A percentile compares a stretch with the other conserved stretches of the same genome.
Evolutionary conservation across 495 filamentous ascomycete genomes (phyloP).

Genomic region (Trichoderma asperelloides): DNA sequence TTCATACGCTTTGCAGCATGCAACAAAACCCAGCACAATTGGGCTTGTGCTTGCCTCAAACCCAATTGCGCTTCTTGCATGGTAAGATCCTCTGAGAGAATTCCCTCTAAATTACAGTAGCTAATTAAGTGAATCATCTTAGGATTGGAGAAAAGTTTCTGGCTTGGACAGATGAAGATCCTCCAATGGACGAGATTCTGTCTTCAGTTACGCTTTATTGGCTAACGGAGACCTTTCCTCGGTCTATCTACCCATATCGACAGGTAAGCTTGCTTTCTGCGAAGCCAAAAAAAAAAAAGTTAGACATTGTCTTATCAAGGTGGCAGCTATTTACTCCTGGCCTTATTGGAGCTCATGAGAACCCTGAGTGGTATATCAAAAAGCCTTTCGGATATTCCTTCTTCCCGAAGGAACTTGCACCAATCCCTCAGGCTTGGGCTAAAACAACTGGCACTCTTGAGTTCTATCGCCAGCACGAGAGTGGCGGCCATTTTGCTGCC

Average conservation of each 20-base stretch:
- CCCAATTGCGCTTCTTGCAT: slow-evolving; percentile 52
- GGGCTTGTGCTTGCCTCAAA: slow-evolving; percentile 42
- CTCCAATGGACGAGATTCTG: slow-evolving; percentile 43
- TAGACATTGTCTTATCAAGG: background rate
- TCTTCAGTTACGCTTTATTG: slow-evolving; percentile 49
- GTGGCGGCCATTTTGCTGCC: slow-evolving; percentile 53
- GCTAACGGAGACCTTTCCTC: slow-evolving; percentile 48
- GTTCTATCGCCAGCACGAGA: slow-evolving; percentile 36
- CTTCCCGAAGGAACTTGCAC: slow-evolving; percentile 44
- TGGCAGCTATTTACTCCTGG: slow-evolving; percentile 20
- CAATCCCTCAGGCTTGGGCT: slow-evolving; percentile 38
- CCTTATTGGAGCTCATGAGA: slow-evolving; percentile 22
- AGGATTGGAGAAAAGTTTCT: slow-evolving; percentile 51
- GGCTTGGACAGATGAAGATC: slow-evolving; percentile 46
- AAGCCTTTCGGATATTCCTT: slow-evolving; percentile 48
- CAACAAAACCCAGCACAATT: slow-evolving; percentile 48
- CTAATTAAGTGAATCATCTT: slow-evolving; percentile 23
- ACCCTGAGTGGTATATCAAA: slow-evolving; percentile 23
- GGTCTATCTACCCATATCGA: slow-evolving; percentile 51
- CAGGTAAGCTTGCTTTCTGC: slow-evolving; percentile 1
- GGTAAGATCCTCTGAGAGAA: slow-evolving; percentile 26
- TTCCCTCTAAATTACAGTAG: background rate
- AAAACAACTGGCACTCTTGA: slow-evolving; percentile 38
- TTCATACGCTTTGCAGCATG: slow-evolving; percentile 47
- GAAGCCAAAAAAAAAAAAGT: too few species aligned